Evolutionary conservation across 176 grass and related monocot species (phyloP), one percentile per base, ranked within the genome.

Genomic region (sorghum (Sorghum bicolor)): DNA sequence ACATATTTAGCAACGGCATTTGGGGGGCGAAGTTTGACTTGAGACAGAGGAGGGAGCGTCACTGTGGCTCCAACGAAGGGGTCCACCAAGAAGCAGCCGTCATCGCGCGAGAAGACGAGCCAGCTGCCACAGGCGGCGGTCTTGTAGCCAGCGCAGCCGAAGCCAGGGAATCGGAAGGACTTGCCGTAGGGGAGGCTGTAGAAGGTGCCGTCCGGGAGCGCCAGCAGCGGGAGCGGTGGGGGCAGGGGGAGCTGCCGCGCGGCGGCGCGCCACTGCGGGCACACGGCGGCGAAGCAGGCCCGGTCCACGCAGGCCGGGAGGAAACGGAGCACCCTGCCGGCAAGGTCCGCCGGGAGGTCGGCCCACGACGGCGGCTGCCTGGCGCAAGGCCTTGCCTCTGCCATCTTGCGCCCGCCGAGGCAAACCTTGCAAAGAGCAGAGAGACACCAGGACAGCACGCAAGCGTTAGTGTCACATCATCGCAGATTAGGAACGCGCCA

Each of bases 81-180:
- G 77, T 80, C 41, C 38, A 80, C 58, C 63, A 80, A 67, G 77
- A 48, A 80, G 77, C 58, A 80, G 58, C 63, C 77, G 10, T 80
- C 62, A 1, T 80, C 40, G 25, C 77, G 61, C 26, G 41, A 5
- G 63, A 80, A 67, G 62, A 50, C 38, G 6, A 80, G 63, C 77
- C 77, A 80, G 7, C 63, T 48, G 26, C 40, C 63, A 19, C 17
- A 1, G 20, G 24, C 38, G 6, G 40, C 77, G 15, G 3, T 41
- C 24, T 78, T 78, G 75, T 78, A 78, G 75, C 75, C 55, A 4
- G 57, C 55, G 75, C 36, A 78, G 55, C 75, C 75, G 75, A 29
- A 57, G 11, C 80, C 81, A 17, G 55, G 82, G 60, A 84, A 84
- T 19, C 24, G 45, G 82, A 68, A 68, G 24, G 62, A 47, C 63